Base-by-base conservation (phyloP, 2,329 filamentous ascomycete species). In the Exutisphaerella laricina region DNA sequence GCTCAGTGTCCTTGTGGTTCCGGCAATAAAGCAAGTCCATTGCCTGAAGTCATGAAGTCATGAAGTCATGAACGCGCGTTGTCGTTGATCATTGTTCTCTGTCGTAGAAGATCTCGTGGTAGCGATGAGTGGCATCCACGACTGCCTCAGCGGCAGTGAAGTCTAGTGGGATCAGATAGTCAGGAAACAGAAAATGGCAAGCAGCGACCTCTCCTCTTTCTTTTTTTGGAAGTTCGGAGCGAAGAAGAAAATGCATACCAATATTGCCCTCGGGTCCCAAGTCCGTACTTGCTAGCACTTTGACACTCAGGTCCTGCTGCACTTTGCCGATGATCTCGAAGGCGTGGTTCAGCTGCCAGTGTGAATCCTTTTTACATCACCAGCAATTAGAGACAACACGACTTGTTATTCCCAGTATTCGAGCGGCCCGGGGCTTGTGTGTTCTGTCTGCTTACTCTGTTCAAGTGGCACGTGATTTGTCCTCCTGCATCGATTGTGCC, bases 271-370 rank as follows among this genome's bases (percentile, higher is more conserved):
- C 58, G 12, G 58, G 58, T 4, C 86, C 86, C 37, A 89, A 74
- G 64, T 90, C 84, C 39, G 78, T 75, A 12, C 80, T 77, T 48
- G 72, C 80, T 51, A 88, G 70, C 20, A 84, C 84, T 60, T 82
- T 84, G 56, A 92, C 71, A 13, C 78, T 77, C 16, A 87, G 68
- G 63, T 90, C 85, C 2, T 73, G 72, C 57, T 85, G 82, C 34
- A 92, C 85, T 63, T 88, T 89, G 53, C 85, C 86, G 49, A 90
- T 84, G 50, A 92, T 69, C 59, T 92, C 85, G 7, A 81, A 82
- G 6, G 77, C 80, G 59, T 86, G 83, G 37, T 82, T 80, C 39
- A 80, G 73, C 17, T 75, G 71, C 16, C 89, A 76, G 56, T 88
- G 84, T 1, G 78, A 70, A 46, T 89, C 84, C 85, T 88, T 20